Percentiles rank a stretch among this genome's conserved stretches.
These are phyloP conservation scores for Smithsoniella earleae DNA, from an alignment of 163 green algal species.

Conservation along the genomic window DNA sequence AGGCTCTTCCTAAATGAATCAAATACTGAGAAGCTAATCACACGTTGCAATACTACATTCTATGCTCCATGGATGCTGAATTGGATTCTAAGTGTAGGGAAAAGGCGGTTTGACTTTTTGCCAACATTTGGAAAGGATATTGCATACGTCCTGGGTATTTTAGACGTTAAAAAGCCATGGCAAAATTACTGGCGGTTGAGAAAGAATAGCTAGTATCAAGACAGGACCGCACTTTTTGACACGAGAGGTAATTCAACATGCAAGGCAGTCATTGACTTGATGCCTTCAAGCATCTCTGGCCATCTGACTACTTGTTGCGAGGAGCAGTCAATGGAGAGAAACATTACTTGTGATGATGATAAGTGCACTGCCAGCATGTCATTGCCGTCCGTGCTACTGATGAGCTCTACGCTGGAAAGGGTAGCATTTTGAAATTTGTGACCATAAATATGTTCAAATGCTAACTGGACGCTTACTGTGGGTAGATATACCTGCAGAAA, in stretches of 20 bases:
- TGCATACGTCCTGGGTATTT: too few relatives aligned
- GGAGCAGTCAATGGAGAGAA: neutral
- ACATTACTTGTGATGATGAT: neutral
- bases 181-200: too few relatives aligned
- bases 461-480: constrained; percentile 25
- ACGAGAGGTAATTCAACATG: neutral
- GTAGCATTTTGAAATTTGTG: neutral
- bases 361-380: neutral
- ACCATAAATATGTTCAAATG: constrained; percentile 1
- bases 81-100: too few relatives aligned
- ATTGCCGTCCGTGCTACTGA: neutral
- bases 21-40: too few relatives aligned
- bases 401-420: neutral
- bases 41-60: too few relatives aligned
- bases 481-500: constrained; percentile 21
- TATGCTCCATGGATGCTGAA: too few relatives aligned
- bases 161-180: too few relatives aligned
- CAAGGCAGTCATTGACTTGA: neutral
- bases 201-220: too few relatives aligned
- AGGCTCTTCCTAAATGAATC: too few relatives aligned
- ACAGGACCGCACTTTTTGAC: neutral
- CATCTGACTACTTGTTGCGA: neutral
- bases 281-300: neutral
- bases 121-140: too few relatives aligned
- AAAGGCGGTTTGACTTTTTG: too few relatives aligned